A percentile compares a stretch with the other conserved stretches of the same genome.
Conservation (phyloP, 1,139 yeast genomes). For the Saccharomyces hybrid region DNA sequence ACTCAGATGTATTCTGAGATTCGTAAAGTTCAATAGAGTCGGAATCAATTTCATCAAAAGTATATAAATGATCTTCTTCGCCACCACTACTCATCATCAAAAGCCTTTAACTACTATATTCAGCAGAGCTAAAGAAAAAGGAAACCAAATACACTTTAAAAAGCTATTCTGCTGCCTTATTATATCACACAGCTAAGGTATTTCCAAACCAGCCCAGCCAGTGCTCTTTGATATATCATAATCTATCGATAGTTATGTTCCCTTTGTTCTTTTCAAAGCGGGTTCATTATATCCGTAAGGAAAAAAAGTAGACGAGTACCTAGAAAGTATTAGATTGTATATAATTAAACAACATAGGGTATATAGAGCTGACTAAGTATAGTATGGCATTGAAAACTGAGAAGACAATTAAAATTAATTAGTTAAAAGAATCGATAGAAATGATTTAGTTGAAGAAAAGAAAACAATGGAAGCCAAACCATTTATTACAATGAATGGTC, state of each 20-base stretch:
- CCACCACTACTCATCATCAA: constrained; percentile 4
- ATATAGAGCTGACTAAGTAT: not conserved
- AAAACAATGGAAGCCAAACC: not conserved
- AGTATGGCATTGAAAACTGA: not conserved
- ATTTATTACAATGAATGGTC: constrained; percentile 30
- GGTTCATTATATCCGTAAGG: not conserved
- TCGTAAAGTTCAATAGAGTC: constrained; percentile 10
- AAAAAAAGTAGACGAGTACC: not conserved
- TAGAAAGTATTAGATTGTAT: not conserved
- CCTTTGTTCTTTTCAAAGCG: not conserved
- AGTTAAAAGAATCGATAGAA: too few relatives aligned
- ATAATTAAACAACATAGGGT: not conserved
- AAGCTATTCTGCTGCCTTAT: not conserved
- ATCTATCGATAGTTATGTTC: too few relatives aligned
- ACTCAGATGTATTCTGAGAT: constrained; percentile 6
- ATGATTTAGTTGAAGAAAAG: not conserved
- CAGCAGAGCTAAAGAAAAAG: not conserved
- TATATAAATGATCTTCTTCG: constrained; percentile 1
- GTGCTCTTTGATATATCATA: too few relatives aligned
- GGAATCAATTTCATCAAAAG: not conserved
- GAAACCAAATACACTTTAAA: not conserved
- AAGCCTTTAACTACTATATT: not conserved
- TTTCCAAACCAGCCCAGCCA: too few relatives aligned
- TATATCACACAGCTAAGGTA: too few relatives aligned
- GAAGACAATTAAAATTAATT: too few relatives aligned